Evolutionary conservation across 75 land plant genomes (phyloP).

Genomic region (Pinus tabuliformis): DNA sequence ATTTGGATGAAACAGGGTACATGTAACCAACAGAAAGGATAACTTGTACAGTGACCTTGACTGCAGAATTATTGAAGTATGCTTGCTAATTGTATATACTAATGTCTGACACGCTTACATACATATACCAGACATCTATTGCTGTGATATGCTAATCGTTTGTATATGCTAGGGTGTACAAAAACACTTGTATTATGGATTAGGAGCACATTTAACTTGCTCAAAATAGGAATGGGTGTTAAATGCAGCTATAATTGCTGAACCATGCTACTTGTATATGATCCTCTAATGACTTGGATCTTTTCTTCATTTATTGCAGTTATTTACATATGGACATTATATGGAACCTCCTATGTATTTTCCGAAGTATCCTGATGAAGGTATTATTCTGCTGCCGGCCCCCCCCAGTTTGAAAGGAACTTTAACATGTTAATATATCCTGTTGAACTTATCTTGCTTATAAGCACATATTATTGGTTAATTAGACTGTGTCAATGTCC

Average conservation of each 20-base stretch:
- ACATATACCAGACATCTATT: no score
- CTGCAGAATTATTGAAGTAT: no score
- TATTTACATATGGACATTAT: conserved; percentile 36
- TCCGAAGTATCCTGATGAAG: conserved; percentile 39
- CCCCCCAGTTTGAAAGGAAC: not conserved
- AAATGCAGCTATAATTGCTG: not conserved
- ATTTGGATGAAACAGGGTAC: not conserved
- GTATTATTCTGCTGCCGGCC: conserved; percentile 8
- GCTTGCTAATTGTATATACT: no score
- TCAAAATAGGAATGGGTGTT: not conserved
- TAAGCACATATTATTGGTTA: not conserved
- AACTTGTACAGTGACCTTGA: no score
- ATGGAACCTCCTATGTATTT: conserved; percentile 52
- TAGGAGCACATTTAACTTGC: not conserved
- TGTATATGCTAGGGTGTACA: no score
- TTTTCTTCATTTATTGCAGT: conserved; percentile 26
- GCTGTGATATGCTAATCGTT: no score
- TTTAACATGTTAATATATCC: not conserved
- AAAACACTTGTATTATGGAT: not conserved
- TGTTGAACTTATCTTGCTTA: not conserved
- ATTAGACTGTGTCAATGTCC: not conserved
- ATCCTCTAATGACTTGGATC: not conserved
- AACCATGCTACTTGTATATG: not conserved
- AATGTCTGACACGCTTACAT: no score
- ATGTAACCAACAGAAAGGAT: not conserved